Percentiles rank a stretch among this genome's conserved stretches.
Conservation (phyloP, 192 early-diverging fungal genomes). For the Coemansia sp. region DNA sequence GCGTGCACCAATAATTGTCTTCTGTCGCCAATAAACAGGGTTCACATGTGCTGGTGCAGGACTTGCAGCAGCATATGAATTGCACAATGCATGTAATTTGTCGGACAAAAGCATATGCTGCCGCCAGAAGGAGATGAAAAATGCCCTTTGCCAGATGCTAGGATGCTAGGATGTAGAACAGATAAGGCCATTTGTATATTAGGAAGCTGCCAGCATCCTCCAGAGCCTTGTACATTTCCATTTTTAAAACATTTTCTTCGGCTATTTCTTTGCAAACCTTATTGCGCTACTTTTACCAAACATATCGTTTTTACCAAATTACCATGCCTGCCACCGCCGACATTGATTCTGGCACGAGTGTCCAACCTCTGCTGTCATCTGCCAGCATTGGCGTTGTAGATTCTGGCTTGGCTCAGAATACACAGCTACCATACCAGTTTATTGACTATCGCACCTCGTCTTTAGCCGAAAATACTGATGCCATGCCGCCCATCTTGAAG, state of each 20-base stretch:
- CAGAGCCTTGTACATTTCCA: not conserved
- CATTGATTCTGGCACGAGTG: not conserved
- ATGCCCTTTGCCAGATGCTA: not conserved
- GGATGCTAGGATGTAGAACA: not conserved
- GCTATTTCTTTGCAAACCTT: not conserved
- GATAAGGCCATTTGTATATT: not conserved
- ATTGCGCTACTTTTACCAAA: not conserved
- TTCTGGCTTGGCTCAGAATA: not conserved
- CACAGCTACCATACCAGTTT: slow-evolving; percentile 16
- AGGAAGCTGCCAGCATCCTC: not conserved
- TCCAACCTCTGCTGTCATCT: not conserved
- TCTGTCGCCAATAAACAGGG: no score
- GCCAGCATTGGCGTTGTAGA: not conserved
- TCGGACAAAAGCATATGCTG: not conserved
- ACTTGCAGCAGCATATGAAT: not conserved
- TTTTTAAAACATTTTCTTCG: not conserved
- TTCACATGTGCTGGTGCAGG: not conserved
- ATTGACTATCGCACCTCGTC: slow-evolving; percentile 26
- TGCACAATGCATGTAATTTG: not conserved
- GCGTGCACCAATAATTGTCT: no score
- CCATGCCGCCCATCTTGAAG: slow-evolving; percentile 24
- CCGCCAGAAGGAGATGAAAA: not conserved
- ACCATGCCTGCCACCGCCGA: slow-evolving; percentile 8
- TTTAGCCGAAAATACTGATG: slow-evolving; percentile 3
- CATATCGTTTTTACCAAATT: not conserved